Evolutionary conservation across 371 early-diverging fungal genomes (phyloP), one percentile per base, ranked within the genome.

Genomic region (Mortierella sp.): DNA sequence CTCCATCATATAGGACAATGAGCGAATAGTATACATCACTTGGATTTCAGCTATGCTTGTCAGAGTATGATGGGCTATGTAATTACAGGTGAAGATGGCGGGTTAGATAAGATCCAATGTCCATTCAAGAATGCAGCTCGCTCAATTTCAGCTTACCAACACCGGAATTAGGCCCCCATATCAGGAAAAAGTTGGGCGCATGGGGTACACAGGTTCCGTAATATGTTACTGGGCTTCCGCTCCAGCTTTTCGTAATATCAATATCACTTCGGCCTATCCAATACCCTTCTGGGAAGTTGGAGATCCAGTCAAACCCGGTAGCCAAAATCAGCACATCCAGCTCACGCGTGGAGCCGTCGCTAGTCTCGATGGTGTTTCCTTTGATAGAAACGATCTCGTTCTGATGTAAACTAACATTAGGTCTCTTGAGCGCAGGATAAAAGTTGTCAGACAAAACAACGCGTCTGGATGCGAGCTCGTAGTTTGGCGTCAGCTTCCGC

Each of bases 1-100:
- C 57, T 75, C 59, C 81, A 81, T 81, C 81, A 81, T 81, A 57
- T 69, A 62, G 2, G 81, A 81, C n/a, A 81, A 13, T 15, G 81
- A 60, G 1, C 28, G 60, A 36, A 81, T 81, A 6, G 63, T 48
- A 28, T 81, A 69, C 36, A 61, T 66, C 8, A 81, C 81, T 38
- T 81, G 81, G 16, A 69, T 28, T 61, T 81, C 81, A n/a, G 74
- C 33, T 4, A 69, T 72, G 21, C 47, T 57, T 11, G 76, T 72
- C 58, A 75, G 6, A 3, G 76, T 43, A 40, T 75, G 61, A n/a
- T 81, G 81, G 0, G 63, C 80, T 74, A 65, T 45, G 24, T 10
- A n/a, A 19, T 15, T 33, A 38, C 1, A 2, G 33, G 50, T 6
- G 58, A 38, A 40, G 40, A 24, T 13, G 40, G 41, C 4, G 21